Evolutionary conservation across 139 green algal species (phyloP).

Genomic region (Picocystis salinarum): DNA sequence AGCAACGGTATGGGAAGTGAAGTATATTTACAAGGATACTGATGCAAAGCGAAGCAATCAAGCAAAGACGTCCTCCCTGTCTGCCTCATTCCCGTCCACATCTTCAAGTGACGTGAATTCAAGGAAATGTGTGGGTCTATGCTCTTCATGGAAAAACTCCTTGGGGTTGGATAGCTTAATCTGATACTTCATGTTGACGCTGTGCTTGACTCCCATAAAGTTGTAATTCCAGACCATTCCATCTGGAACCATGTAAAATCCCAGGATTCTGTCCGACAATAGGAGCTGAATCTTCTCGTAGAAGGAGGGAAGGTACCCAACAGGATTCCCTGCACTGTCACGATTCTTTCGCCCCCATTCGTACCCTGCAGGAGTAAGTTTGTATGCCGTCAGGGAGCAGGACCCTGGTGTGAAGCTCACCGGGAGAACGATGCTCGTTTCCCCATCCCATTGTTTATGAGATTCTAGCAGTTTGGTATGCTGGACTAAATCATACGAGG

Average conservation of each 20-base stretch:
- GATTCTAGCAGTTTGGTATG: conserved; percentile 89
- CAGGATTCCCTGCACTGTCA: conserved; percentile 57
- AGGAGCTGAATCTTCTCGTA: conserved; percentile 99
- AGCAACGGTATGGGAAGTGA: no score
- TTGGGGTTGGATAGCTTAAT: conserved; percentile 71
- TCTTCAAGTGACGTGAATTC: conserved; percentile 90
- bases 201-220: conserved; percentile 76
- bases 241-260: conserved; percentile 16
- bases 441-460: conserved; percentile 87
- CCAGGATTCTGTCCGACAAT: conserved; percentile 57
- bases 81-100: conserved; percentile 33
- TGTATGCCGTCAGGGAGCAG: conserved; percentile 86
- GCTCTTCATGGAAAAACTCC: conserved; percentile 83
- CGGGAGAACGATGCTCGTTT: conserved; percentile 83
- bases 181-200: conserved; percentile 51
- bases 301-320: conserved; percentile 74
- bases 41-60: background rate
- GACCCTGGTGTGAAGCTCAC: conserved; percentile 89
- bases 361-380: conserved; percentile 80
- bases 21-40: no score
- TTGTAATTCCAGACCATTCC: conserved; percentile 91
- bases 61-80: conserved; percentile 76
- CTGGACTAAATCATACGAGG: conserved; percentile 67
- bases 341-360: conserved; percentile 77
- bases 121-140: conserved; percentile 86